phyloP scores from a whole-genome alignment of 2,329 filamentous ascomycete genomes.

The Gnomoniopsis smithogilvyi region DNA sequence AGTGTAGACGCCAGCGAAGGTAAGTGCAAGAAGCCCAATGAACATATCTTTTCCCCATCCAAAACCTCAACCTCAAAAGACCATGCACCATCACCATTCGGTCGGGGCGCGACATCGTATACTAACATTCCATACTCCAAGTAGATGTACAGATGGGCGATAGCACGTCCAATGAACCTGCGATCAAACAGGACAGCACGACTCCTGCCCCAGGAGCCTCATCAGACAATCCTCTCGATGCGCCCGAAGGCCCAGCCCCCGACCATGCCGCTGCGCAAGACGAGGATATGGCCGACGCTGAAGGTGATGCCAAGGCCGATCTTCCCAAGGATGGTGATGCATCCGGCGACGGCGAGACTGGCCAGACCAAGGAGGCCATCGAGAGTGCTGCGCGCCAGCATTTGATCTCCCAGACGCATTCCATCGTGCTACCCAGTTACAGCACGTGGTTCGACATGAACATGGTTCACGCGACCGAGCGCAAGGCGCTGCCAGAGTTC shows the following conservation, averaged over 20 bases:
- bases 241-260: constrained; percentile 60
- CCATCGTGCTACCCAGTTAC: constrained; percentile 95
- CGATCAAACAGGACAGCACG: constrained; percentile 59
- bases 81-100: neutral
- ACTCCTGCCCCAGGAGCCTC: constrained; percentile 52
- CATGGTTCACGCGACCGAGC: constrained; percentile 83
- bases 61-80: neutral
- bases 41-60: neutral
- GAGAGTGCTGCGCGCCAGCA: constrained; percentile 89
- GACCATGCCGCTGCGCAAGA: constrained; percentile 65
- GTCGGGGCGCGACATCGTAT: neutral
- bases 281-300: constrained; percentile 71
- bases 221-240: constrained; percentile 66
- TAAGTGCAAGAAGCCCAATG: constrained; percentile 27
- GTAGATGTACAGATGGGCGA: constrained; percentile 65
- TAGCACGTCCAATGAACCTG: constrained; percentile 40
- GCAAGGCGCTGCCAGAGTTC: constrained; percentile 93
- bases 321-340: constrained; percentile 43
- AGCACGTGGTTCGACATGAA: constrained; percentile 99
- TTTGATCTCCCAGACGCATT: constrained; percentile 87
- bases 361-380: constrained; percentile 74
- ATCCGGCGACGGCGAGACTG: constrained; percentile 38
- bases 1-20: constrained; percentile 45
- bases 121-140: neutral
- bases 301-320: constrained; percentile 40